Base-by-base conservation (phyloP, 164 flowering plant species). In the Tetracentron sinense region DNA sequence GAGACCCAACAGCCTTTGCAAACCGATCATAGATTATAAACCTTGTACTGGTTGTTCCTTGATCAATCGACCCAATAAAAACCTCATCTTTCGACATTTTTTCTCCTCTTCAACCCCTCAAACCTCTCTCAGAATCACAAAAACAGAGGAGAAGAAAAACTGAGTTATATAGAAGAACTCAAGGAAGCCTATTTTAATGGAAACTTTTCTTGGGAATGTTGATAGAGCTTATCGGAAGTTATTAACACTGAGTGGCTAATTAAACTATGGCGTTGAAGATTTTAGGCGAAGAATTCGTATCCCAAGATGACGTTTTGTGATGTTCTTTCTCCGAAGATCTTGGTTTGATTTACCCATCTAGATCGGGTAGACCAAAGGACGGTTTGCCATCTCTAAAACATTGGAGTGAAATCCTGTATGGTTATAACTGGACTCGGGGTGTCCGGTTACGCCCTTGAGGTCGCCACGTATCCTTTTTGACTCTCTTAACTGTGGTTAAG, bases 21-120 rank as follows among this genome's bases (percentile, higher is more conserved):
- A 65, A 42, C 16, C 68, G 49, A 46, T 87, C 85, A 54, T 83
- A 87, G 69, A 87, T 81, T 70, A 87, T 78, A 79, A 83, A 85
- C 52, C 92, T 61, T 6, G 92, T 80, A 60, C 92, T 87, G 50
- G 86, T 87, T 12, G 92, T 87, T 23, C 92, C 92, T 63, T 87
- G 92, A 71, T 87, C 92, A 1, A 87, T 72, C 4, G 92, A 75
- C 0, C 88, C 92, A 25, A 87, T 56, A 58, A 66, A 85, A 0
- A 64, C 75, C 0, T 63, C 72, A 46, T 68, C 77, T 28, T 74
- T 61, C 16, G 77, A 50, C 76, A 77, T 76, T 60, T 58, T 33
- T 16, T 8, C 8, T 10, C 15, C 11, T 38, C 44, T 38, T 38
- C 38, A 33, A 33, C 38, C 38, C 38, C 38, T 4, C 38, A 33